These are phyloP conservation scores for Starmerella floris DNA, from an alignment of 805 yeast genomes.

Conservation along the genomic window DNA sequence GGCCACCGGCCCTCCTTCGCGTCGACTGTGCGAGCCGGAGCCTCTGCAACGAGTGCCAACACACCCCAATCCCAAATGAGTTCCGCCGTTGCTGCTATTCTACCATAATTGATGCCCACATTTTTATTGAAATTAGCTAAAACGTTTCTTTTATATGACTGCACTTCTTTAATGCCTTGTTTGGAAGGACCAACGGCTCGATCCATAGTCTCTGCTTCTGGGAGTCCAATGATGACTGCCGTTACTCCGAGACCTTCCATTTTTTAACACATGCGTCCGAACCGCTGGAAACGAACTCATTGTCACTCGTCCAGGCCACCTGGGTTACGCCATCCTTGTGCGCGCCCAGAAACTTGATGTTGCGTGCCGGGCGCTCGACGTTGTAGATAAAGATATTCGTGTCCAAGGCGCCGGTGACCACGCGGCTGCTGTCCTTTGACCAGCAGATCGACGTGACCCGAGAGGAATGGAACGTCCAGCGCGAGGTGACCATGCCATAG, in stretches of 20 bases:
- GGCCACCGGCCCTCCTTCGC: no score
- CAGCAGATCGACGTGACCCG: constrained; percentile 65
- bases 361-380: constrained; percentile 64
- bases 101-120: no score
- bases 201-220: no score
- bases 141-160: no score
- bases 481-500: constrained; percentile 49
- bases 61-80: no score
- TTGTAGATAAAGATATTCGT: constrained; percentile 69
- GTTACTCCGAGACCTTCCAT: constrained; percentile 36
- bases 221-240: no score
- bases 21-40: no score
- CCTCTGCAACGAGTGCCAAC: no score
- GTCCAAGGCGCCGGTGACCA: constrained; percentile 74
- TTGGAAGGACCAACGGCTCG: no score
- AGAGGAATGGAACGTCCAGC: constrained; percentile 95
- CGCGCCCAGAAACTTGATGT: constrained; percentile 58
- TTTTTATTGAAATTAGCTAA: no score
- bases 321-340: constrained; percentile 79
- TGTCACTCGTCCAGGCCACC: constrained; percentile 49
- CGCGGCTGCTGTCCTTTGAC: constrained; percentile 58
- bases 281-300: constrained; percentile 54
- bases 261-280: constrained; percentile 65
- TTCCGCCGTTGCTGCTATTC: no score
- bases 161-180: no score